Base-by-base conservation (phyloP, 169 alveolate genomes). In the Cryptosporidium andersoni region DNA sequence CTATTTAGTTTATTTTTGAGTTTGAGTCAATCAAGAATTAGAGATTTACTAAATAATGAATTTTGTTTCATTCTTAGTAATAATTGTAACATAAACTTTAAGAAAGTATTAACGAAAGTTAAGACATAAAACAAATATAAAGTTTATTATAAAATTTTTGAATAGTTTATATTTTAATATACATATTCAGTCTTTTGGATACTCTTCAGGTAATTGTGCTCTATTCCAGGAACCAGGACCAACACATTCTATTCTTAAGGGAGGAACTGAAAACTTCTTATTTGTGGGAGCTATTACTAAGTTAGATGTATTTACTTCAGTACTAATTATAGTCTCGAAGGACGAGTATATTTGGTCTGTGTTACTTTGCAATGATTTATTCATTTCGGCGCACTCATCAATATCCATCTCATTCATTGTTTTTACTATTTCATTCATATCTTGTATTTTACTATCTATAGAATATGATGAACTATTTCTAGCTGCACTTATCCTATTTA, bases 171-270 rank as follows among this genome's bases (percentile, higher is more conserved):
- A 25, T 25, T 25, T 25, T 25, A 25, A 25, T 25, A 25, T 25
- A 55, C 7, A 55, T 9, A 16, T 25, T 58, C 49, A 74, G 12
- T 74, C 85, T 1, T 40, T 36, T 14, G 85, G 85, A 55, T 74
- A 74, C 37, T 74, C 85, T 43, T 58, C 25, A 8, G 85, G 85
- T 74, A 74, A 39, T 60, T 74, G 85, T 14, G 74, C 56, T 74
- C 85, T 74, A 74, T 74, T 74, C 85, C 85, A 74, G 16, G 85
- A 74, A 42, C 85, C 85, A 42, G 66, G 85, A 36, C 85, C 85
- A 8, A 68, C 85, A 12, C 40, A 37, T 51, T 74, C 85, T 48
- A 74, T 63, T 36, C 43, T 74, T 56, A 74, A 49, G 25, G 85
- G 85, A 2, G 85, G 85, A 3, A 74, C 85, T 37, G 67, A 68